Percentiles rank a stretch among this genome's conserved stretches.
Conservation (phyloP, 805 yeast species). For the Yamadazyma philogaea region DNA sequence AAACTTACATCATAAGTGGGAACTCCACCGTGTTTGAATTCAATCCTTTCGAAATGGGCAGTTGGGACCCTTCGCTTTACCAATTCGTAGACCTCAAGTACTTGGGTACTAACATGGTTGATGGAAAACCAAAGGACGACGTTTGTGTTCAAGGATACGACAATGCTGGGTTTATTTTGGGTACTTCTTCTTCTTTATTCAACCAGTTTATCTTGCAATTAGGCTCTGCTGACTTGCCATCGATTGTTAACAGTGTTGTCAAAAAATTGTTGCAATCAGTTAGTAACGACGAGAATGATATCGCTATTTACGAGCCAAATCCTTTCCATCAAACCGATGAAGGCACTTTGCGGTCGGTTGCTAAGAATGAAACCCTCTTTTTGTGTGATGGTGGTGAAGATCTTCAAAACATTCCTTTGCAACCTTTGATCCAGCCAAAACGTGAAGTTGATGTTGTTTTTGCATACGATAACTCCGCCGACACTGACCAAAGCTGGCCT, state of each 20-base stretch:
- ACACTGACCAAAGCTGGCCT: slow-evolving; percentile 34
- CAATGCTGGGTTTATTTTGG: slow-evolving; percentile 77
- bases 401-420: slow-evolving; percentile 34
- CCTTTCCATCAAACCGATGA: slow-evolving; percentile 50
- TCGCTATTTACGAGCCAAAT: slow-evolving; percentile 70
- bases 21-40: slow-evolving; percentile 40
- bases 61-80: slow-evolving; percentile 78
- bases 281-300: slow-evolving; percentile 54
- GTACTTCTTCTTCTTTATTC: slow-evolving; percentile 80
- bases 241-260: slow-evolving; percentile 21
- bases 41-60: slow-evolving; percentile 55
- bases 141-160: slow-evolving; percentile 69
- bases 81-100: slow-evolving; percentile 66
- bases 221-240: slow-evolving; percentile 36
- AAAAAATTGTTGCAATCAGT: slow-evolving; percentile 27
- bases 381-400: slow-evolving; percentile 45
- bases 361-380: slow-evolving; percentile 23
- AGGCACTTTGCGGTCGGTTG: slow-evolving; percentile 18
- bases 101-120: slow-evolving; percentile 60
- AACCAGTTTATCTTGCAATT: slow-evolving; percentile 61
- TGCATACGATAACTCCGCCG: slow-evolving; percentile 38
- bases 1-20: slow-evolving; percentile 24
- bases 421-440: slow-evolving; percentile 34
- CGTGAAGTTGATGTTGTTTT: slow-evolving; percentile 36
- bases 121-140: slow-evolving; percentile 50